Conservation (phyloP, 768 basidiomycete species). For the Xerocomus brunneocitrinus region DNA sequence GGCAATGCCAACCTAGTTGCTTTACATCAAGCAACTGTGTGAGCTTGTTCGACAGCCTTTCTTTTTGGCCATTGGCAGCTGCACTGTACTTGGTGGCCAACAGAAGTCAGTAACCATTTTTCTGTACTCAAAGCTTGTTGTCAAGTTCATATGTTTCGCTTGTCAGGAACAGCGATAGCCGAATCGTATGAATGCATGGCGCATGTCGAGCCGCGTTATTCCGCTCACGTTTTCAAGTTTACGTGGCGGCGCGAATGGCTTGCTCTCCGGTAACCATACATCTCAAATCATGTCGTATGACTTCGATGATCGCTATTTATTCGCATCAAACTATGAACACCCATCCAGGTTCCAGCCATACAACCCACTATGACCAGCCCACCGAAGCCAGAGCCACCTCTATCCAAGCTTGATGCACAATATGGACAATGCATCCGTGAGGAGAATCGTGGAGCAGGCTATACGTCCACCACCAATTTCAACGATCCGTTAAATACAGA, state of each 20-base stretch:
- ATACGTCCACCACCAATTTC: background rate
- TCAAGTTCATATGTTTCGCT: background rate
- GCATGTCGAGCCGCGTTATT: background rate
- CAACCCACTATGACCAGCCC: background rate
- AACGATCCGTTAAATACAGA: slow-evolving; percentile 7
- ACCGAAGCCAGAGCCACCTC: background rate
- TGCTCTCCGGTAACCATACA: background rate
- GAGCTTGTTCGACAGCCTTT: too few species aligned
- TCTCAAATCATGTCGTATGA: background rate
- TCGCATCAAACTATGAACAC: background rate
- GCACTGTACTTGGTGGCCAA: too few species aligned
- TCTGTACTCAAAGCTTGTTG: background rate
- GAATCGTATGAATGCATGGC: background rate
- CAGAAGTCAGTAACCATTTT: too few species aligned
- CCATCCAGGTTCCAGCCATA: background rate
- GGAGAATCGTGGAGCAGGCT: background rate
- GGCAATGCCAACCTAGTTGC: too few species aligned
- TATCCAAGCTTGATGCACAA: background rate
- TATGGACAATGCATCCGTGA: background rate
- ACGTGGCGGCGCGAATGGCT: background rate
- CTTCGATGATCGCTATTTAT: background rate
- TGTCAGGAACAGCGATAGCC: background rate
- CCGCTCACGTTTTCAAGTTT: background rate
- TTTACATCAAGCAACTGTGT: too few species aligned
- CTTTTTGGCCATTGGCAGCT: too few species aligned